These are phyloP conservation scores for Lipomyces orientalis DNA, from an alignment of 805 yeast species.

Conservation along the genomic window DNA sequence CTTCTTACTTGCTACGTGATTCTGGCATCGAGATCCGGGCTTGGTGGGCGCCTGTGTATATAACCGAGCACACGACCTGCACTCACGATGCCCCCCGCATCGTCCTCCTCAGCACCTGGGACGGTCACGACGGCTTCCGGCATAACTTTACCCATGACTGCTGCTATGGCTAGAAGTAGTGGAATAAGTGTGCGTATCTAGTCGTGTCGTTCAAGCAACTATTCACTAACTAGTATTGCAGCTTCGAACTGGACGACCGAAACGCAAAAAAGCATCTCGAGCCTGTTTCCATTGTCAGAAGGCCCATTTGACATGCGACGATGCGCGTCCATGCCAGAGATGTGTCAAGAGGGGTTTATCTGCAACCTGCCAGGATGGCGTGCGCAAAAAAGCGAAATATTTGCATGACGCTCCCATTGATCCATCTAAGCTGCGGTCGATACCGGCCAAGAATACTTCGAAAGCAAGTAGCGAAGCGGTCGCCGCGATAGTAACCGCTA, in stretches of 20 bases:
- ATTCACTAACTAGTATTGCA: slow-evolving; percentile 1
- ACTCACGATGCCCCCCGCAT: slow-evolving; percentile 19
- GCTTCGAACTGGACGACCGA: slow-evolving; percentile 48
- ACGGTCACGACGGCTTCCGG: slow-evolving; percentile 34
- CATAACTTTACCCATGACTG: slow-evolving; percentile 35
- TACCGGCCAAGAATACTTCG: not conserved
- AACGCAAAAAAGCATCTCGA: slow-evolving; percentile 72
- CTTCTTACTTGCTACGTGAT: not conserved
- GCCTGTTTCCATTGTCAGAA: slow-evolving; percentile 92
- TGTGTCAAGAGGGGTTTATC: slow-evolving; percentile 74
- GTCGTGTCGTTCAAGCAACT: not conserved
- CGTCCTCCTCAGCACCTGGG: slow-evolving; percentile 11
- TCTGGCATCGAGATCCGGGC: not conserved
- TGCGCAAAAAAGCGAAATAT: slow-evolving; percentile 80
- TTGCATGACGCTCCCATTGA: slow-evolving; percentile 62
- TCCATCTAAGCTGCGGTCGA: slow-evolving; percentile 2
- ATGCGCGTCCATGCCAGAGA: slow-evolving; percentile 77
- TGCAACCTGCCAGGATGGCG: slow-evolving; percentile 83
- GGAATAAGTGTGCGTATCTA: slow-evolving; percentile 33
- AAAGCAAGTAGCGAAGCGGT: not conserved
- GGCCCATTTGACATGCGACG: slow-evolving; percentile 92
- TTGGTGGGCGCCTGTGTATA: not conserved
- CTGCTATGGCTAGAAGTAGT: slow-evolving; percentile 35
- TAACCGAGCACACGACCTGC: not conserved
- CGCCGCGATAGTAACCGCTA: not conserved